Conservation (phyloP, 768 basidiomycete species). For the Paxillus ammoniavirescens region DNA sequence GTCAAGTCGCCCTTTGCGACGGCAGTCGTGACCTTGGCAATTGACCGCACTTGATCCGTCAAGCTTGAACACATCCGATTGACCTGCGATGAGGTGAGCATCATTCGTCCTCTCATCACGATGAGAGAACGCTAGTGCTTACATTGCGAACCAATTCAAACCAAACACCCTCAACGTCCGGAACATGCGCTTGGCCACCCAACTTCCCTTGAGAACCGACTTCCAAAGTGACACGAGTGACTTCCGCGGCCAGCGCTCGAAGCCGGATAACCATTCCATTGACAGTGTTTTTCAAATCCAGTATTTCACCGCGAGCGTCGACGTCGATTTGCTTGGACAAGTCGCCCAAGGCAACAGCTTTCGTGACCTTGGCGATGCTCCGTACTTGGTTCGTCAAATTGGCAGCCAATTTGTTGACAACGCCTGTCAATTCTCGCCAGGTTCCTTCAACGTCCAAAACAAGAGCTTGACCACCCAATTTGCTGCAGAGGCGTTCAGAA, state of each 20-base stretch:
- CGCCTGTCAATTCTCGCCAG: slow-evolving; percentile 82
- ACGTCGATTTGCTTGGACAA: slow-evolving; percentile 89
- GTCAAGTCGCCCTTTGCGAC: slow-evolving; percentile 90
- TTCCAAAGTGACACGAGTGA: slow-evolving; percentile 80
- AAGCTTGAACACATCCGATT: slow-evolving; percentile 80
- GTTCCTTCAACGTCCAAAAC: slow-evolving; percentile 89
- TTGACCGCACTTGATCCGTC: slow-evolving; percentile 80
- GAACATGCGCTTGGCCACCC: slow-evolving; percentile 84
- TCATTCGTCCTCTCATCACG: not conserved
- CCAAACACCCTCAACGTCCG: slow-evolving; percentile 93
- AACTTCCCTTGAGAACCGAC: slow-evolving; percentile 88
- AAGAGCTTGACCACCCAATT: slow-evolving; percentile 83
- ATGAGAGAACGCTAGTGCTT: slow-evolving; percentile 18
- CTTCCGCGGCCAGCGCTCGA: slow-evolving; percentile 74
- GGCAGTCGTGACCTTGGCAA: slow-evolving; percentile 83
- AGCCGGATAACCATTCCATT: slow-evolving; percentile 51
- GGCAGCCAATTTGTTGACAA: slow-evolving; percentile 78
- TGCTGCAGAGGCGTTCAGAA: slow-evolving; percentile 39
- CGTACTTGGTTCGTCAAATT: slow-evolving; percentile 67
- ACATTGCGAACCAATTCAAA: slow-evolving; percentile 77
- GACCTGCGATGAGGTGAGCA: slow-evolving; percentile 41
- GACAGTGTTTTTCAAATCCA: slow-evolving; percentile 69
- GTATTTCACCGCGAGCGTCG: slow-evolving; percentile 86
- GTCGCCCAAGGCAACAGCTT: slow-evolving; percentile 85
- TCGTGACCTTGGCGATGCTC: slow-evolving; percentile 61